These are phyloP conservation scores for Xylaria longipes DNA, from an alignment of 495 filamentous ascomycete genomes.

Conservation along the genomic window DNA sequence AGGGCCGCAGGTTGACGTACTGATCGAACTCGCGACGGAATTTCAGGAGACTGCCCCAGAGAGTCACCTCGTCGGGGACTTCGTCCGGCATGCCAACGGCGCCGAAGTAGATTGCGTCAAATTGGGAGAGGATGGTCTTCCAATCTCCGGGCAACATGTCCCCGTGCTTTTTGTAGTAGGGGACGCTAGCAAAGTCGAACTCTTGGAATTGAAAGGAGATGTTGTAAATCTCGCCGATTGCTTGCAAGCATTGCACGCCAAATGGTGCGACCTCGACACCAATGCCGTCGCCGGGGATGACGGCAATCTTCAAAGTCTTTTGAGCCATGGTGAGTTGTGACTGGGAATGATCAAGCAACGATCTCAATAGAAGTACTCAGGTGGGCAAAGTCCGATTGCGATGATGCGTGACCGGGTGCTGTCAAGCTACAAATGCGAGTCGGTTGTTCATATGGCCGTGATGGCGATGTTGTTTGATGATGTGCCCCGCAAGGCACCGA, in stretches of 20 bases:
- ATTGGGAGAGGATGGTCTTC: constrained; percentile 35
- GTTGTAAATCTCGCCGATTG: constrained; percentile 31
- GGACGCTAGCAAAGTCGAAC: constrained; percentile 42
- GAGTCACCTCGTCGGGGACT: constrained; percentile 41
- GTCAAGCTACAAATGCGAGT: neutral
- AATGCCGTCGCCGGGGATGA: constrained; percentile 45
- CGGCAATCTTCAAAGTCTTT: constrained; percentile 37
- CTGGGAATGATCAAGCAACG: neutral
- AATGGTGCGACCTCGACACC: constrained; percentile 42
- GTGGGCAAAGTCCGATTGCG: neutral
- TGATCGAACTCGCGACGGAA: constrained; percentile 83
- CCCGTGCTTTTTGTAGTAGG: constrained; percentile 40
- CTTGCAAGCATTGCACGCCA: constrained; percentile 38
- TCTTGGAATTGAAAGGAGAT: constrained; percentile 37
- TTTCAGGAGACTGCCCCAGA: constrained; percentile 67
- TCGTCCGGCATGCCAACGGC: constrained; percentile 42
- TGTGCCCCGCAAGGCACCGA: neutral
- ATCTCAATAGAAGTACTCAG: neutral
- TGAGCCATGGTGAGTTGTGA: neutral
- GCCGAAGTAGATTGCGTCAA: constrained; percentile 46
- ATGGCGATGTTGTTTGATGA: neutral
- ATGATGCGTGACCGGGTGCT: neutral
- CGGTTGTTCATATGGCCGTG: neutral
- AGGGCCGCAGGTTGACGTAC: constrained; percentile 85
- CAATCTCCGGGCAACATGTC: constrained; percentile 41